Base-by-base conservation (phyloP, 176 grass and related monocot genomes). In the Oryza brachyantha region DNA sequence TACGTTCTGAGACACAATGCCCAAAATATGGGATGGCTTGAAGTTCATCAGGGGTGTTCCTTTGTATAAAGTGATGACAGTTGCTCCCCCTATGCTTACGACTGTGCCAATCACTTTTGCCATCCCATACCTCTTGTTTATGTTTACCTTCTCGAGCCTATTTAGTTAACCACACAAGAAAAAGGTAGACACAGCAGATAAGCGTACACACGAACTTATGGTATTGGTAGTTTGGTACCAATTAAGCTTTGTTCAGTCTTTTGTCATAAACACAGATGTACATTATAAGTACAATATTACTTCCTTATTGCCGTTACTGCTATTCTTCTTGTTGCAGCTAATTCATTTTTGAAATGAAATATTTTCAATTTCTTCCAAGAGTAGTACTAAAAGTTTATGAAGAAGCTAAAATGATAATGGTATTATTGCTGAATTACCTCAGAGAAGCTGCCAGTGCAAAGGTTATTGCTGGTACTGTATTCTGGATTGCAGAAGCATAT, bases 401-500 rank as follows among this genome's bases (percentile, higher is more conserved):
- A 27, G 21, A 35, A 1, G 11, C 29, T 39, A 79, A 79, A 67
- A 39, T 39, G 10, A 50, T 48, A 72, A 13, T 31, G 17, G 3
- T 6, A 66, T 70, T 26, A 66, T 70, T 26, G 24, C 9, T 38
- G 66, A 19, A 65, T 79, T 80, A 83, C 88, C 80, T 87, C 50
- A 91, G 75, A 65, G 61, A 82, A 58, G 84, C 91, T 74, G 87
- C 87, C 62, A 93, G 73, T 41, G 43, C 81, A 61, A 93, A 90
- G 54, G 91, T 90, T 68, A 93, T 84, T 14, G 84, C 87, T 64
- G 91, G 91, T 17, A 90, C 82, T 36, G 83, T 65, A 39, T 90
- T 93, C 74, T 90, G 91, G 69, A 93, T 87, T 8, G 87, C 91
- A 81, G 91, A 93, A 75, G 91, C 91, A 85, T 93, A 93, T 41